A percentile compares a stretch with the other conserved stretches of the same genome.
phyloP scores from a whole-genome alignment of 2,329 filamentous ascomycete genomes.

The Beauveria scarabaeidicola region DNA sequence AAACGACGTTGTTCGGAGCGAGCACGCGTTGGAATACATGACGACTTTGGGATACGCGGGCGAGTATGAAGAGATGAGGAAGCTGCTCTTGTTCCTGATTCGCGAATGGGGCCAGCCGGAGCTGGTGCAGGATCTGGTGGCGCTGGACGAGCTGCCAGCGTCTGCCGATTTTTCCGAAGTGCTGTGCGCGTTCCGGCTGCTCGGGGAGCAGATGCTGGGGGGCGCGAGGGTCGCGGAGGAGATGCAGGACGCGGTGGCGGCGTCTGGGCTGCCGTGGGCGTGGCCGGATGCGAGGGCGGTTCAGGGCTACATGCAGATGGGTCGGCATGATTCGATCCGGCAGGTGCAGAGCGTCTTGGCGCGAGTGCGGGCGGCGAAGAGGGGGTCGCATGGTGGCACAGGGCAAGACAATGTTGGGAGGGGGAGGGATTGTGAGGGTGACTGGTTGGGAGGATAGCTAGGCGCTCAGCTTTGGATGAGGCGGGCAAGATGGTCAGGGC shows the following conservation, averaged over 20 bases:
- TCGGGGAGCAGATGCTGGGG: constrained; percentile 18
- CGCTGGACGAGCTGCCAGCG: constrained; percentile 25
- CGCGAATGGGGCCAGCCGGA: constrained; percentile 32
- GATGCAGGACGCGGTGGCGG: constrained; percentile 22
- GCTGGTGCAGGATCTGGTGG: constrained; percentile 27
- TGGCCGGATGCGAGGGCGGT: constrained; percentile 34
- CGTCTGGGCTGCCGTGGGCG: constrained; percentile 19
- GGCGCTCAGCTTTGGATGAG: no score
- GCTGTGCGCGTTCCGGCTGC: constrained; percentile 38
- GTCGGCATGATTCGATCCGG: constrained; percentile 18
- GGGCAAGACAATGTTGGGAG: not conserved
- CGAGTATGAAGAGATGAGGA: constrained; percentile 49
- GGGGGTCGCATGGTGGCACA: not conserved
- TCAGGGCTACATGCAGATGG: constrained; percentile 23
- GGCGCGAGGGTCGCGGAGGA: constrained; percentile 18
- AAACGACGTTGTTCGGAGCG: constrained; percentile 24
- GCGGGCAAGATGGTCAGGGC: no score
- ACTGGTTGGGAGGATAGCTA: no score
- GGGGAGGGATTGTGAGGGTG: not conserved
- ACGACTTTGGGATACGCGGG: constrained; percentile 53
- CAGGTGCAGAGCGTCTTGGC: constrained; percentile 20
- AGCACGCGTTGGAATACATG: constrained; percentile 50
- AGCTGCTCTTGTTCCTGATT: constrained; percentile 51
- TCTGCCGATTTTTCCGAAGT: constrained; percentile 28
- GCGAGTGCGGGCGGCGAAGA: constrained; percentile 12